Evolutionary conservation across 495 filamentous ascomycete genomes (phyloP), one percentile per base, ranked within the genome.

Genomic region (Hypoxylon perforatum): DNA sequence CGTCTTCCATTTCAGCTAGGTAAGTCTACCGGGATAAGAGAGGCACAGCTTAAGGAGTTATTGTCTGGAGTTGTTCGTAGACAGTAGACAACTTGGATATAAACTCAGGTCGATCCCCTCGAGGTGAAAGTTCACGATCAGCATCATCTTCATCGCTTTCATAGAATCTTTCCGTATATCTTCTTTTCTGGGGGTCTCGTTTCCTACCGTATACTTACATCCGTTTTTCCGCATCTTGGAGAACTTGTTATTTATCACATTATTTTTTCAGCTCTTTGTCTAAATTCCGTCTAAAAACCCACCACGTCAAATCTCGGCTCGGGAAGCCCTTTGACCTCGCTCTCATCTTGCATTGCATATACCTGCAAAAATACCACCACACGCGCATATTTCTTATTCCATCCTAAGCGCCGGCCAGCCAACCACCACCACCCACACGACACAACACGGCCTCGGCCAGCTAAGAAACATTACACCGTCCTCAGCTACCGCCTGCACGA

Each of bases 401-500:
- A 36, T 68, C 56, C 63, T 75, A 75, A 75, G 72, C 72, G 72
- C 72, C 64, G 66, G 38, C 54, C 65, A 57, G 56, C 66, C 65
- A 68, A 61, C 60, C 57, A 55, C 60, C 56, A 22, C 57, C 35
- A 63, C 53, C 44, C 57, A 56, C 61, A 33, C 15, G 12, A 49
- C 36, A 55, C 45, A 57, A 64, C 62, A 64, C 69, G 72, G 72
- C 54, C 72, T 12, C 57, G 63, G 41, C 62, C 68, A 60, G 51
- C 59, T 48, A 57, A 57, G 63, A 69, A 52, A 66, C 65, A 72
- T 25, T 50, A 46, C 57, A 57, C 41, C 33, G 35, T 60, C 62
- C 52, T 65, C 72, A 74, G 69, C 69, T 74, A 50, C 65, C 68
- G 69, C 72, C 62, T 66, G 49, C 56, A 48, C 39, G 33, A 60